Percentiles rank a stretch among this genome's conserved stretches.
phyloP scores from a whole-genome alignment of 176 grass and related monocot genomes.

The Aechmea fasciata region DNA sequence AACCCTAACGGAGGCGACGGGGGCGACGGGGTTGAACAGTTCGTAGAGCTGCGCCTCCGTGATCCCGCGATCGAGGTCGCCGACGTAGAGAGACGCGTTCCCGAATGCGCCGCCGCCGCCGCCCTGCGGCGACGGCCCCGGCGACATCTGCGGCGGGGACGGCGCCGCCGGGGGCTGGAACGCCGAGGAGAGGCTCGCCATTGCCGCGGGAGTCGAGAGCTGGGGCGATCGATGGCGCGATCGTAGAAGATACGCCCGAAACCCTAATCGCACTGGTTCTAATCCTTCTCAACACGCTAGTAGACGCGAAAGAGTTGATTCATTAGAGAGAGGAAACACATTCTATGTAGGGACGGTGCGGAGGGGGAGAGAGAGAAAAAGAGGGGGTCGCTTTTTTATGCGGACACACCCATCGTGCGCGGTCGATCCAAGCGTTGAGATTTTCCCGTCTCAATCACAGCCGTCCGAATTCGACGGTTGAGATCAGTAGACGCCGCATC shows the following conservation, averaged over 20 bases:
- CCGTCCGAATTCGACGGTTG: too few relatives aligned
- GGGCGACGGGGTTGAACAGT: constrained; percentile 17
- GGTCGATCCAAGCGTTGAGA: too few relatives aligned
- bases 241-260: neutral
- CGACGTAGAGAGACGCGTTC: constrained; percentile 20
- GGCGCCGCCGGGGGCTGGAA: neutral
- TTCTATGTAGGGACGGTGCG: too few relatives aligned
- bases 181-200: neutral
- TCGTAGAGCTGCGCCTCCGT: constrained; percentile 14
- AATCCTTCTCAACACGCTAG: neutral
- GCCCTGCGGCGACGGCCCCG: neutral
- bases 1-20: constrained; percentile 18
- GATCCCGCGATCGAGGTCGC: constrained; percentile 21
- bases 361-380: too few relatives aligned
- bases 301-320: too few relatives aligned
- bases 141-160: neutral
- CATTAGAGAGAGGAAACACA: too few relatives aligned
- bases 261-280: neutral
- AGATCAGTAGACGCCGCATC: too few relatives aligned
- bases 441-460: too few relatives aligned
- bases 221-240: neutral
- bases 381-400: too few relatives aligned
- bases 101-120: neutral
- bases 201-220: neutral
- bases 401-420: too few relatives aligned